phyloP scores from a whole-genome alignment of 345 rosid species.

The Citrus trifoliata region DNA sequence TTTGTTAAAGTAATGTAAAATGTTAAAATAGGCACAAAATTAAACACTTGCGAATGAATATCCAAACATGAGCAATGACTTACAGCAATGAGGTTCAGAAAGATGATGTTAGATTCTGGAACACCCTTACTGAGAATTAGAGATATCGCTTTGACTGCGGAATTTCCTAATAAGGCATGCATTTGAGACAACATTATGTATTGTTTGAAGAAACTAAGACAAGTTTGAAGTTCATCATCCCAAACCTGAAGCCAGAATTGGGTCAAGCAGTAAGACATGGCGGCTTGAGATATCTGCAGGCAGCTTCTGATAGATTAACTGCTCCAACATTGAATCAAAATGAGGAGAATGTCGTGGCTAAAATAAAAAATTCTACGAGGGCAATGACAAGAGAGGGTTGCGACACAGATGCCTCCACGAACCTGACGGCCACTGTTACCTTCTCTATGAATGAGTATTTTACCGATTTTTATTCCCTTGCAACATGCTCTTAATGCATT shows the following conservation, averaged over 20 bases:
- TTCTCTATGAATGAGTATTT: slow-evolving; percentile 80
- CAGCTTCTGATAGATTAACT: slow-evolving; percentile 90
- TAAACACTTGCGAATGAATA: neutral
- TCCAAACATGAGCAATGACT: slow-evolving; percentile 20
- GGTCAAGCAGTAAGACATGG: slow-evolving; percentile 81
- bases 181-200: neutral
- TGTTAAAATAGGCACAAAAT: neutral
- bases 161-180: slow-evolving; percentile 47
- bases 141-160: slow-evolving; percentile 73
- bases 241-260: slow-evolving; percentile 92
- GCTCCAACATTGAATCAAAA: slow-evolving; percentile 21
- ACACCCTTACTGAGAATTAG: slow-evolving; percentile 83
- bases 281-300: slow-evolving; percentile 83
- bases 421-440: slow-evolving; percentile 79
- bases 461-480: slow-evolving; percentile 88
- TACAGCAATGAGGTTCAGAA: slow-evolving; percentile 91
- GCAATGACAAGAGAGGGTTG: neutral
- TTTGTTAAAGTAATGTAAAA: neutral
- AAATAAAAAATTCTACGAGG: neutral
- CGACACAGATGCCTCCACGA: slow-evolving; percentile 7
- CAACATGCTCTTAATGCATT: slow-evolving; percentile 94
- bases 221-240: slow-evolving; percentile 6
- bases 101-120: slow-evolving; percentile 75
- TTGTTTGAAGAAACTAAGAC: neutral
- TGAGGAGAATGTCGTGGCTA: neutral